Conservation (phyloP, 345 rosid species). For the Gossypium sturtianum region DNA sequence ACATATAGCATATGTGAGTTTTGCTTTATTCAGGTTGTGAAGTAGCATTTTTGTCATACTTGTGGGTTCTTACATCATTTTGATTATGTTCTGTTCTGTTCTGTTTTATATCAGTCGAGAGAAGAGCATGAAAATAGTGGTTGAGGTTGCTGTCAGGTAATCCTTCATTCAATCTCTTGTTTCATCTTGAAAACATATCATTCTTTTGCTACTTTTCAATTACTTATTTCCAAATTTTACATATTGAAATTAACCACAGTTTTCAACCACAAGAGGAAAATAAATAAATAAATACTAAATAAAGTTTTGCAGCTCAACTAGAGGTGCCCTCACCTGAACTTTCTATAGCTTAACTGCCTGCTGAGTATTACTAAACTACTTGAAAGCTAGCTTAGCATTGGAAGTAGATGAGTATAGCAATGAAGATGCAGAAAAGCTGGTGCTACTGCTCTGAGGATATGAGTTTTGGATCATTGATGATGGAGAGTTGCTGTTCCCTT, state of each 20-base stretch:
- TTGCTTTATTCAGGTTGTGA: too few relatives aligned
- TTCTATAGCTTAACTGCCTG: not conserved
- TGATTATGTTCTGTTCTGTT: not conserved
- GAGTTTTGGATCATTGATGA: conserved; percentile 20
- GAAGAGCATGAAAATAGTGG: not conserved
- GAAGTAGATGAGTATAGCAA: conserved; percentile 49
- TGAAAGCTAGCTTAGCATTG: conserved; percentile 26
- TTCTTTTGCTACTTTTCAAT: not conserved
- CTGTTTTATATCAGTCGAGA: not conserved
- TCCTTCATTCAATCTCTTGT: not conserved
- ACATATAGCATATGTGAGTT: too few relatives aligned
- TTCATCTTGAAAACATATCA: not conserved
- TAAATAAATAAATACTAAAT: not conserved
- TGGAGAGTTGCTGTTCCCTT: conserved; percentile 18
- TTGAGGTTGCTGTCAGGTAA: not conserved
- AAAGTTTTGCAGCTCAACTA: conserved; percentile 10
- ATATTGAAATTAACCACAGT: not conserved
- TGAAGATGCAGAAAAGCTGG: conserved; percentile 59
- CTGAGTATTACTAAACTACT: conserved; percentile 21
- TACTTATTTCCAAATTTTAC: conserved; percentile 12
- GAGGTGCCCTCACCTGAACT: not conserved
- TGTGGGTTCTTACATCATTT: not conserved
- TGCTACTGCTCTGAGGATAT: conserved; percentile 37
- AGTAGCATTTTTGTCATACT: not conserved
- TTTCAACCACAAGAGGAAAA: not conserved